Evolutionary conservation across 106 monocot species (phyloP).

Genomic region (Acanthochlamys bracteata): DNA sequence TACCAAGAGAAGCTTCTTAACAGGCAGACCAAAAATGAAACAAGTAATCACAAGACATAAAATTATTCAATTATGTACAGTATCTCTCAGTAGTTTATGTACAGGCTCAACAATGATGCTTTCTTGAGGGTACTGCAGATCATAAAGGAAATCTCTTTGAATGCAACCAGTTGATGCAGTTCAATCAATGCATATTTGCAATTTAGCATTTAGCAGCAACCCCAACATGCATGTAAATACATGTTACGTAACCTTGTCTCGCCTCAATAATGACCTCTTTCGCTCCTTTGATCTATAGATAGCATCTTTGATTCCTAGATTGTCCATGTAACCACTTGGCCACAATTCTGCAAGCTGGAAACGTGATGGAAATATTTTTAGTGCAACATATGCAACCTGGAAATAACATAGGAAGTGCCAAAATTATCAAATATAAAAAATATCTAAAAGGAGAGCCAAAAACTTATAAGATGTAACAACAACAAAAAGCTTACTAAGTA

Average conservation of each 20-base stretch:
- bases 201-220: not conserved
- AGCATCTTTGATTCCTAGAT: constrained; percentile 75
- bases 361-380: not conserved
- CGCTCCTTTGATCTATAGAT: constrained; percentile 78
- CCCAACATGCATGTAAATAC: too few species aligned
- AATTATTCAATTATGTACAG: too few species aligned
- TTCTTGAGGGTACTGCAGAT: too few species aligned
- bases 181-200: not conserved
- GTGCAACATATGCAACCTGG: not conserved
- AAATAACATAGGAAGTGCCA: too few species aligned
- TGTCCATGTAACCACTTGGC: constrained; percentile 96
- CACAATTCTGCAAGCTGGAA: constrained; percentile 86
- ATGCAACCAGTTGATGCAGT: not conserved
- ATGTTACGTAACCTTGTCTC: constrained; percentile 37
- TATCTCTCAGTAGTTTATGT: too few species aligned
- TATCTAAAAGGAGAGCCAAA: not conserved
- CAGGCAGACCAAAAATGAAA: too few species aligned
- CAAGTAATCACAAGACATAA: too few species aligned
- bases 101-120: too few species aligned
- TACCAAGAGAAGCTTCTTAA: too few species aligned
- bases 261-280: constrained; percentile 37
- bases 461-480: not conserved
- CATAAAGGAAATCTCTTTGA: too few species aligned
- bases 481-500: not conserved
- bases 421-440: not conserved